Conservation (phyloP, 208 protist genomes). For the Crithidia fasciculata region DNA sequence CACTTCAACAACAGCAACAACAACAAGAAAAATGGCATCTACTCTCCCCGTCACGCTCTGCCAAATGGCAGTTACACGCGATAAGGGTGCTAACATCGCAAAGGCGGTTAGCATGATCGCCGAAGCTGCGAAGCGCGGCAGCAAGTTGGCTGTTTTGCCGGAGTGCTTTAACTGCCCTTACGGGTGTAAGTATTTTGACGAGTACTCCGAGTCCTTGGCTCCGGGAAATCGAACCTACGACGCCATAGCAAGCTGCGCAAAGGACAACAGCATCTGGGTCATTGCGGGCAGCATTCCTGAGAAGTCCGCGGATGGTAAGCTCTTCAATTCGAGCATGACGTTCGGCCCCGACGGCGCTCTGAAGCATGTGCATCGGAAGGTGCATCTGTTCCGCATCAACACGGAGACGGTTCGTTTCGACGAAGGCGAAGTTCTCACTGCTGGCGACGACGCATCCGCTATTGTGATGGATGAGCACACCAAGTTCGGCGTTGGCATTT, state of each 20-base stretch:
- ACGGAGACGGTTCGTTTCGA: constrained; percentile 95
- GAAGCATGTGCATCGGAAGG: constrained; percentile 91
- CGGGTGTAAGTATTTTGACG: constrained; percentile 91
- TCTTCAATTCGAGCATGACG: constrained; percentile 96
- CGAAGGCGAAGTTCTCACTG: constrained; percentile 94
- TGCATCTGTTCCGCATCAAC: constrained; percentile 98
- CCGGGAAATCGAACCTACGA: constrained; percentile 79
- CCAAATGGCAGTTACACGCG: constrained; percentile 74
- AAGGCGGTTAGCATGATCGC: constrained; percentile 79
- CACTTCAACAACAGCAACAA: neutral
- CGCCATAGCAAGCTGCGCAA: constrained; percentile 70
- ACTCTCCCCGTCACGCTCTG: constrained; percentile 86
- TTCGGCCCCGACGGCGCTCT: constrained; percentile 91
- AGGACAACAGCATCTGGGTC: constrained; percentile 81
- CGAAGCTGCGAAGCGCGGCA: constrained; percentile 78
- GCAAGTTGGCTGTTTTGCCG: constrained; percentile 91
- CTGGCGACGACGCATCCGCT: constrained; percentile 74
- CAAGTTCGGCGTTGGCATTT: constrained; percentile 97
- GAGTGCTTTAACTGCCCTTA: constrained; percentile 97
- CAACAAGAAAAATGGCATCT: constrained; percentile 36
- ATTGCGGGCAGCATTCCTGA: constrained; percentile 96
- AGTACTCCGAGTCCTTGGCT: constrained; percentile 92
- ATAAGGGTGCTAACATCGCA: constrained; percentile 86
- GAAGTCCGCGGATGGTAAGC: constrained; percentile 65
- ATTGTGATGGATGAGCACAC: constrained; percentile 51